Conservation (phyloP, 179 eudicot genomes). For the Corrigiola litoralis region DNA sequence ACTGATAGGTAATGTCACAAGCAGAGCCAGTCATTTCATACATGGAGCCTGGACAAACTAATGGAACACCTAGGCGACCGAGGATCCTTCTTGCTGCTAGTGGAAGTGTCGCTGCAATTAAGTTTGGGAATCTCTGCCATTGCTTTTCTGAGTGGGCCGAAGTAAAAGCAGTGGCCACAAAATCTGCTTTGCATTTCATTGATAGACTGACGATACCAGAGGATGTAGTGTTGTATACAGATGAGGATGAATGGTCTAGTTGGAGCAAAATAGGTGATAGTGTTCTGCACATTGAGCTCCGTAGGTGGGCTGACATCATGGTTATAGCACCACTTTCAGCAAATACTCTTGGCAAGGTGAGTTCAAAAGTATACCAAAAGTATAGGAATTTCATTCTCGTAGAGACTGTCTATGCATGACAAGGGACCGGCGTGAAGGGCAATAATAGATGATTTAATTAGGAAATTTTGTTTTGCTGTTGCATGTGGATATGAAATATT, state of each 20-base stretch:
- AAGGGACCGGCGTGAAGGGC: too few relatives aligned
- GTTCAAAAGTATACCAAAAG: neutral
- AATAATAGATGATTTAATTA: too few relatives aligned
- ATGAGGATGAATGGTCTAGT: conserved; percentile 87
- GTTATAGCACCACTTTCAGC: conserved; percentile 93
- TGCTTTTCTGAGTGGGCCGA: conserved; percentile 97
- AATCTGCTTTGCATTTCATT: conserved; percentile 71
- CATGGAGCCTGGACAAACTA: conserved; percentile 32
- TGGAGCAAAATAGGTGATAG: conserved; percentile 85
- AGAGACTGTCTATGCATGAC: neutral
- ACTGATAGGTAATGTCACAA: conserved; percentile 33
- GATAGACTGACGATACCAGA: conserved; percentile 61
- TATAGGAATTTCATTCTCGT: too few relatives aligned
- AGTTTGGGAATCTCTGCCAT: conserved; percentile 79
- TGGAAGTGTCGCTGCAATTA: conserved; percentile 97
- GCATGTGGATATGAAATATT: too few relatives aligned
- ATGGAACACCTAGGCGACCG: conserved; percentile 51
- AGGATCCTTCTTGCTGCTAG: conserved; percentile 89
- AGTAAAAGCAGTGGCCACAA: conserved; percentile 77
- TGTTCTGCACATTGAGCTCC: conserved; percentile 92
- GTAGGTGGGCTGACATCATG: conserved; percentile 96
- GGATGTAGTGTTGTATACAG: conserved; percentile 69
- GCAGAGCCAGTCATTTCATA: conserved; percentile 24
- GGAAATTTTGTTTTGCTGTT: too few relatives aligned
- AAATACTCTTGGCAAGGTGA: conserved; percentile 92